Evolutionary conservation across 805 yeast genomes (phyloP), one percentile per base, ranked within the genome.

Genomic region (Saccharomycopsis schoenii): DNA sequence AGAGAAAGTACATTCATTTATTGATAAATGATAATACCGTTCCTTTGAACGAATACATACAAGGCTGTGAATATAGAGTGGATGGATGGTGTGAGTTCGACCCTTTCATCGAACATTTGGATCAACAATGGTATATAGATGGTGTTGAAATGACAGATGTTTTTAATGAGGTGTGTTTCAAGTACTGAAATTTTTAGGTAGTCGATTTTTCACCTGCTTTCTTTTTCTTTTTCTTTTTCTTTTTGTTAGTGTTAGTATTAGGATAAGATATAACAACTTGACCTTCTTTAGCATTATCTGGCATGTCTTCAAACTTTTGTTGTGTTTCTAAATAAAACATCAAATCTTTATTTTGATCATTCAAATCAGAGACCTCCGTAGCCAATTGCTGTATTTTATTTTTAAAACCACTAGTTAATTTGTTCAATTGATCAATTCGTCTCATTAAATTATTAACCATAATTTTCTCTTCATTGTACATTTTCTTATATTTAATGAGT

Each of bases 281-380:
- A 0, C 96, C 96, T 64, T 89, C 85, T 66, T 76, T 82, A 15
- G 86, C 85, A 41, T 86, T 93, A 12, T 86, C 86, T 2, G 84
- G 79, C 24, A 89, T 88, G 67, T 83, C 81, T 67, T 83, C 82
- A 67, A 89, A 80, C 72, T 86, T 88, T 60, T 84, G 86, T 68
- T 82, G 88, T 0, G 88, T 79, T 62, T 87, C 93, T 47, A 90
- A 72, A 68, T 77, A 89, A 64, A 89, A 86, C 96, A 91, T 88
- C 59, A 90, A 70, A 70, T 90, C 97, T 36, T 78, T 81, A 2
- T 83, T 83, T 69, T 86, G 89, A 50, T 85, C 89, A 54, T 77
- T 70, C 37, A 86, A 68, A 1, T 83, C 88, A 11, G 68, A 69
- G 12, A 80, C 83, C 56, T 78, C 74, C 21, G 65, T 61, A 15